Evolutionary conservation across 768 basidiomycete genomes (phyloP), one percentile per base, ranked within the genome.

Genomic region (Chalciporus sphaerocephalus): DNA sequence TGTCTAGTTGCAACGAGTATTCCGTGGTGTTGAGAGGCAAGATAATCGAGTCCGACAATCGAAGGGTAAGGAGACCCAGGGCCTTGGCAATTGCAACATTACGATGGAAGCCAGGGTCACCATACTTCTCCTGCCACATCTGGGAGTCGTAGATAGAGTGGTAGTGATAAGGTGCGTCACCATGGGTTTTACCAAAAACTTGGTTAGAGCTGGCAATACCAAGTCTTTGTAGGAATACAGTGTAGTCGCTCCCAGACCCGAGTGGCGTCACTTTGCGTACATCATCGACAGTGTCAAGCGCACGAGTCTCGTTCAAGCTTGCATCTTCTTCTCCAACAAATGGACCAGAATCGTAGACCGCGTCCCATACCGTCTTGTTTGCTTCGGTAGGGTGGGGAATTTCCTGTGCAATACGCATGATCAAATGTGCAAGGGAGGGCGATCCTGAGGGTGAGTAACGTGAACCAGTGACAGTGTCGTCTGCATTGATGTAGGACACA

Each of bases 171-270:
- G 73, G 71, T 11, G 85, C 74, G 54, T 86, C 85, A 13, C 68
- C 71, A 1, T 65, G 63, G n/a, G 69, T 66, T 2, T 40, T 37
- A 13, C 51, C 44, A 41, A 71, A 71, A 6, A 59, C 56, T 18
- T 61, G 60, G 35, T 69, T 56, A 1, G 56, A 53, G 46, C 69
- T 70, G 20, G 72, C 55, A 16, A 69, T 77, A 2, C 86, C 86
- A 41, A 82, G 71, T 33, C 83, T 73, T 64, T 97, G 91, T 56
- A 98, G 67, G 70, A 97, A 96, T 9, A 91, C 85, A 0, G 94
- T 96, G 54, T 76, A 97, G 65, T 97, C 95, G 47, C 88, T 91
- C 20, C 91, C 91, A 41, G 84, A 87, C 32, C 91, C 91, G n/a
- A 92, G 68, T 13, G 87, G 76, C 0, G 33, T 30, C 27, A 92